Base-by-base conservation (phyloP, 2,329 filamentous ascomycete species). In the Alternaria incomplexa region DNA sequence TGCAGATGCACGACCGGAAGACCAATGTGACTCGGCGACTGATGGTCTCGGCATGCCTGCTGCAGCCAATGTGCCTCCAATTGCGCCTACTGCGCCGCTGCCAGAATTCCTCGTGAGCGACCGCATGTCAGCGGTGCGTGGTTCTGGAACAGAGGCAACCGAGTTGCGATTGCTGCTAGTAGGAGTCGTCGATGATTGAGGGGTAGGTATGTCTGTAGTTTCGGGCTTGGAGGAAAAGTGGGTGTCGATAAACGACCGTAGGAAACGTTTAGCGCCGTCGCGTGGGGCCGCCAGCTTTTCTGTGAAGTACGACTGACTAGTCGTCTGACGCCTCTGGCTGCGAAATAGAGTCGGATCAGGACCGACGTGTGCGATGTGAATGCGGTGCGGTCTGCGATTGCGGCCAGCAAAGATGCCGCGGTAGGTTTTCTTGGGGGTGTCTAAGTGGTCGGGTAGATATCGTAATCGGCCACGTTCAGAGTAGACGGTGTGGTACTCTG, bases 301-400 rank as follows among this genome's bases (percentile, higher is more conserved):
- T 64, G 79, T 76, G 23, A 80, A 73, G 67, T 75, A 74, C 51
- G 77, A 73, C 64, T 73, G 78, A 66, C 64, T 77, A 68, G 71
- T 71, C 69, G 69, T 74, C 73, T 72, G 74, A 71, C 69, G 68
- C 64, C 61, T 66, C 30, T 71, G 74, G 69, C 64, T 64, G 51
- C 63, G 66, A 64, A 68, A 62, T 56, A 76, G 55, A 45, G 67
- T 73, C n/a, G 78, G 77, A 56, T 83, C 84, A 75, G 64, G 82
- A 46, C 77, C 82, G 65, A 83, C 86, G 60, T 82, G 83, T 62
- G 81, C 81, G 62, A 88, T 87, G 73, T 86, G 84, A 63, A 88
- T 87, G 45, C 85, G 86, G 69, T 87, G 85, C 46, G 85, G 85
- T 72, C 85, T 81, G 67, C 85, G 83, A 62, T 78, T 83, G 68